Evolutionary conservation across 1,139 yeast species (phyloP).

Genomic region (Geotrichum siamense): DNA sequence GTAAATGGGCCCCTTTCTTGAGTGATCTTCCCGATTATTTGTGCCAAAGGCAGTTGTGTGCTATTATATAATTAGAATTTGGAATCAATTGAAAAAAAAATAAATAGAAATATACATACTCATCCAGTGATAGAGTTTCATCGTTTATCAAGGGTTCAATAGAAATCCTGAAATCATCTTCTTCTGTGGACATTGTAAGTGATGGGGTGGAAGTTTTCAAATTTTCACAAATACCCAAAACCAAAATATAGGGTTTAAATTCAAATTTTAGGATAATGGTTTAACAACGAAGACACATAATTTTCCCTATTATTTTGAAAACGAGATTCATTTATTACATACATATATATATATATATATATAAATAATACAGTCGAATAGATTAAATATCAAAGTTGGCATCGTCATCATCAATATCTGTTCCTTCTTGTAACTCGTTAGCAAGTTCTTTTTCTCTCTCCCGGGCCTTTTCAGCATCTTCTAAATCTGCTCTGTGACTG

Average conservation of each 20-base stretch:
- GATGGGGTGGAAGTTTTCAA: constrained; percentile 1
- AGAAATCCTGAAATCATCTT: constrained; percentile 15
- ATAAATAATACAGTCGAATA: constrained; percentile 1
- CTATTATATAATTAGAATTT: constrained; percentile 3
- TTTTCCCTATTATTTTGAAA: no score
- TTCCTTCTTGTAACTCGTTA: constrained; percentile 39
- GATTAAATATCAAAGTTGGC: constrained; percentile 34
- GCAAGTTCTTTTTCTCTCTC: constrained; percentile 49
- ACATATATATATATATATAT: no score
- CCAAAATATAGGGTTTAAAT: no score
- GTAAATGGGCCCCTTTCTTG: constrained; percentile 43
- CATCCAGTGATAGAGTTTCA: constrained; percentile 14
- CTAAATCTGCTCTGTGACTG: constrained; percentile 44
- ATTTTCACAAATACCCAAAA: background rate
- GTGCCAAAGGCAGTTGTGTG: constrained; percentile 32
- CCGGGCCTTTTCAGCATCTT: constrained; percentile 51
- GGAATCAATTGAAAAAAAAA: background rate
- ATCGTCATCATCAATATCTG: constrained; percentile 39
- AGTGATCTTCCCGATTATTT: constrained; percentile 41
- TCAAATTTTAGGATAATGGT: no score
- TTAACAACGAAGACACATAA: no score
- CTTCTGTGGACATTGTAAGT: constrained; percentile 1
- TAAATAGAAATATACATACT: constrained; percentile 5
- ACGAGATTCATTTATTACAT: no score
- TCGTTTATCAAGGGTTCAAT: constrained; percentile 16